phyloP scores from a whole-genome alignment of 164 flowering plant genomes.

The Aristolochia contorta region DNA sequence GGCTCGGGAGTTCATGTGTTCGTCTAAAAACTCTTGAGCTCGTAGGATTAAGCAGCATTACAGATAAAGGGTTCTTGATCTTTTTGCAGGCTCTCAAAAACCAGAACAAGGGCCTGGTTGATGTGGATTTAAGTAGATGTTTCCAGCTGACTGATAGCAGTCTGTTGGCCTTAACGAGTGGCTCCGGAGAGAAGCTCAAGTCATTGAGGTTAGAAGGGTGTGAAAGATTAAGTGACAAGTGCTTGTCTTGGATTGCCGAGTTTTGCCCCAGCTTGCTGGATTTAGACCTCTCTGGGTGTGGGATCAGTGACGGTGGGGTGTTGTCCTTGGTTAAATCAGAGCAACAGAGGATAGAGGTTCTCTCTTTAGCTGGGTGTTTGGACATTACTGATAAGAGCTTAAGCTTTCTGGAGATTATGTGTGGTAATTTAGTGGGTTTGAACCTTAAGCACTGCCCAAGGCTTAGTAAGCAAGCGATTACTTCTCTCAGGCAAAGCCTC shows the following conservation, averaged over 20 bases:
- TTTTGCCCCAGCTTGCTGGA: conserved; percentile 25
- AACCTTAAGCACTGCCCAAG: conserved; percentile 28
- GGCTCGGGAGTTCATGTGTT: conserved; percentile 44
- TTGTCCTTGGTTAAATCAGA: conserved; percentile 15
- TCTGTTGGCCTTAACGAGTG: conserved; percentile 14
- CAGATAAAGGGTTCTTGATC: conserved; percentile 41
- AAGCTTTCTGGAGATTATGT: conserved; percentile 20
- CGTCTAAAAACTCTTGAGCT: conserved; percentile 41
- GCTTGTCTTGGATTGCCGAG: conserved; percentile 26
- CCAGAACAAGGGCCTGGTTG: conserved; percentile 9
- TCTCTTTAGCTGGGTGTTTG: conserved; percentile 28
- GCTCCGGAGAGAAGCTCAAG: conserved; percentile 23
- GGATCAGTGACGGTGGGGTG: conserved; percentile 31
- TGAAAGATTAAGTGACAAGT: conserved; percentile 14
- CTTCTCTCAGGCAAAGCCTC: conserved; percentile 20
- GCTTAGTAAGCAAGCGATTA: conserved; percentile 18
- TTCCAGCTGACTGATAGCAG: conserved; percentile 21
- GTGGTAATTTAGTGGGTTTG: conserved; percentile 27
- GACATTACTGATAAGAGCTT: conserved; percentile 25
- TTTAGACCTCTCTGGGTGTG: conserved; percentile 28
- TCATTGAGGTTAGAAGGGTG: conserved; percentile 24
- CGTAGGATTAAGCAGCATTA: conserved; percentile 38
- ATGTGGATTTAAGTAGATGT: conserved; percentile 31
- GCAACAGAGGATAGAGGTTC: conserved; percentile 25
- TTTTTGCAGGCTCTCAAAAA: conserved; percentile 18